Conservation (phyloP, 2,329 filamentous ascomycete species). For the Stagonosporopsis rhizophila region DNA sequence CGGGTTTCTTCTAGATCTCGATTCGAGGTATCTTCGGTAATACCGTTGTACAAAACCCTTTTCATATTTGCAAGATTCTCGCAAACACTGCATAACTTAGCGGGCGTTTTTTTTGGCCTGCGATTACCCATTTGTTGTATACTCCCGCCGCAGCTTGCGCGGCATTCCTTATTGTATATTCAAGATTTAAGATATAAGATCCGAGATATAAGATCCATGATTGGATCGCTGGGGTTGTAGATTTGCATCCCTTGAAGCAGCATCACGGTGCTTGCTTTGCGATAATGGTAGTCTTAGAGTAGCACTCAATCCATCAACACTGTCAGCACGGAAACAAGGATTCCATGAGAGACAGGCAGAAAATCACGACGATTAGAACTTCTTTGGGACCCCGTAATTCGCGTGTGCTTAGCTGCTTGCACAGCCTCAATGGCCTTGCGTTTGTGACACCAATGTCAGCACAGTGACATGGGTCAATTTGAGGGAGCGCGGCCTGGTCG, state of each 20-base stretch:
- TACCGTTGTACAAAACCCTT: constrained; percentile 35
- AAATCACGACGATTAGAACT: neutral
- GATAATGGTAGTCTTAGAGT: constrained; percentile 18
- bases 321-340: neutral
- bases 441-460: constrained; percentile 6
- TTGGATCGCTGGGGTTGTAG: constrained; percentile 9
- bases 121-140: constrained; percentile 21
- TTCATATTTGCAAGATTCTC: constrained; percentile 13
- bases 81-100: constrained; percentile 41
- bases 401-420: neutral
- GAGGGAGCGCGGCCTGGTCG: constrained; percentile 15
- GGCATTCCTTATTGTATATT: constrained; percentile 10
- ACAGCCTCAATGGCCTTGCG: constrained; percentile 5
- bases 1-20: constrained; percentile 26
- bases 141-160: constrained; percentile 16
- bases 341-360: neutral
- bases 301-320: constrained; percentile 1
- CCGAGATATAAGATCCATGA: constrained; percentile 11
- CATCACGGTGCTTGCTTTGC: constrained; percentile 10
- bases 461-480: constrained; percentile 17
- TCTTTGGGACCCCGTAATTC: neutral
- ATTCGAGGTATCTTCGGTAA: constrained; percentile 29
- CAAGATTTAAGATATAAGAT: constrained; percentile 17
- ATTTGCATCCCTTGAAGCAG: constrained; percentile 6
- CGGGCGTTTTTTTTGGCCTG: constrained; percentile 39